A percentile compares a stretch with the other conserved stretches of the same genome.
These are phyloP conservation scores for Babesia ovis DNA, from an alignment of 169 alveolate species.

Conservation along the genomic window DNA sequence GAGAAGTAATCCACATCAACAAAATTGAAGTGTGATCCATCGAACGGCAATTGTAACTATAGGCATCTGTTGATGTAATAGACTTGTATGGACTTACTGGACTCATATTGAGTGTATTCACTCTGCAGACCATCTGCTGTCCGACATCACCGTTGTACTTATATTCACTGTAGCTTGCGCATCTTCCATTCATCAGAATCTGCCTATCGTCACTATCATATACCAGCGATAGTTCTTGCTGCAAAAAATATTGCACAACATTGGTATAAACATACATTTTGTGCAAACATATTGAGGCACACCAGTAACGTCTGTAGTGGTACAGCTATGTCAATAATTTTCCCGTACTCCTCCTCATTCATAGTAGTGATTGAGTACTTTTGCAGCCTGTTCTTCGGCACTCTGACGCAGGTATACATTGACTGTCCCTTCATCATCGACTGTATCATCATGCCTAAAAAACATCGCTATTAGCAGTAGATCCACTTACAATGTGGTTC, in stretches of 20 bases:
- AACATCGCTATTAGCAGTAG: background rate
- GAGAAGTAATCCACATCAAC: constrained; percentile 59
- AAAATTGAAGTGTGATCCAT: constrained; percentile 54
- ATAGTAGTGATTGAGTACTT: constrained; percentile 38
- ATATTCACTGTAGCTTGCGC: constrained; percentile 44
- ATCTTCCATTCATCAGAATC: constrained; percentile 47
- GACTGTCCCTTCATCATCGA: constrained; percentile 71
- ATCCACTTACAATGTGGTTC: constrained; percentile 41
- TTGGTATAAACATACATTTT: constrained; percentile 23
- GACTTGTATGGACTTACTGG: constrained; percentile 63
- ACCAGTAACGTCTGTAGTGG: constrained; percentile 55
- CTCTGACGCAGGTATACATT: constrained; percentile 67
- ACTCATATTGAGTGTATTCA: constrained; percentile 47
- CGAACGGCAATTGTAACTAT: constrained; percentile 60
- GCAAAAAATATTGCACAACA: background rate
- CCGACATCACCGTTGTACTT: constrained; percentile 36
- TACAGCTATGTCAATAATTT: constrained; percentile 45
- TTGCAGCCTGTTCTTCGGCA: constrained; percentile 39
- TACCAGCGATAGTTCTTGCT: constrained; percentile 46
- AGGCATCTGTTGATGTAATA: too few relatives aligned
- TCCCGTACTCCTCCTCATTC: constrained; percentile 20
- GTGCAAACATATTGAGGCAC: constrained; percentile 58
- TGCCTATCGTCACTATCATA: constrained; percentile 60
- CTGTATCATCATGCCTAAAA: constrained; percentile 56
- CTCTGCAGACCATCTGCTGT: constrained; percentile 47